Percentiles rank a stretch among this genome's conserved stretches.
Conservation (phyloP, 1,284 basidiomycete species). For the Leccinum subrobustum region DNA sequence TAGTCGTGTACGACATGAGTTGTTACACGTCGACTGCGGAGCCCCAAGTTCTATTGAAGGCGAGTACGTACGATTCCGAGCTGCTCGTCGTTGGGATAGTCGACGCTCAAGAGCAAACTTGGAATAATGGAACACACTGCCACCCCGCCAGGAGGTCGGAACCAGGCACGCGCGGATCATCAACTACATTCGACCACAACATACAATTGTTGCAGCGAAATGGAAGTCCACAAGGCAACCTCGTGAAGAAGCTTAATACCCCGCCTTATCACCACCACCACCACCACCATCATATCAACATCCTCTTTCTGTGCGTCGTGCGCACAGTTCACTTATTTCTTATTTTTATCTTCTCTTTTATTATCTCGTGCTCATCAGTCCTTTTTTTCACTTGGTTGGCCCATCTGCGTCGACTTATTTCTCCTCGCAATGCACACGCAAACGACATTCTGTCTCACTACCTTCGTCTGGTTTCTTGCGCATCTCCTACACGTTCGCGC, state of each 20-base stretch:
- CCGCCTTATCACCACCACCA: conserved; percentile 10
- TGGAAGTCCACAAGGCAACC: conserved; percentile 16
- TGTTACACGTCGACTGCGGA: background rate
- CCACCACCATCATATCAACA: background rate
- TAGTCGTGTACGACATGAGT: background rate
- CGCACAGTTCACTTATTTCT: background rate
- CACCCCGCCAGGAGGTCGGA: background rate
- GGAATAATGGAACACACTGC: background rate
- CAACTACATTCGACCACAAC: background rate
- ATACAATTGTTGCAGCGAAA: background rate
- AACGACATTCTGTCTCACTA: background rate
- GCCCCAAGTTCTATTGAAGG: background rate
- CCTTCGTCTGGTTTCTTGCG: conserved; percentile 26
- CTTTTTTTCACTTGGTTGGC: background rate
- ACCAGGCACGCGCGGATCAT: background rate
- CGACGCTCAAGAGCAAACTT: background rate
- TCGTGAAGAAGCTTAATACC: conserved; percentile 24
- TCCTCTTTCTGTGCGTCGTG: background rate
- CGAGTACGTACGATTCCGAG: background rate
- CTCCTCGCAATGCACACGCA: background rate
- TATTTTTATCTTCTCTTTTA: background rate
- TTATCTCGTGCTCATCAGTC: background rate
- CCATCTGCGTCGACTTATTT: background rate
- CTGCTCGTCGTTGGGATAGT: background rate
- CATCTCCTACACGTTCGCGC: conserved; percentile 41